Base-by-base conservation (phyloP, 768 basidiomycete species). In the Butyriboletus loyo region DNA sequence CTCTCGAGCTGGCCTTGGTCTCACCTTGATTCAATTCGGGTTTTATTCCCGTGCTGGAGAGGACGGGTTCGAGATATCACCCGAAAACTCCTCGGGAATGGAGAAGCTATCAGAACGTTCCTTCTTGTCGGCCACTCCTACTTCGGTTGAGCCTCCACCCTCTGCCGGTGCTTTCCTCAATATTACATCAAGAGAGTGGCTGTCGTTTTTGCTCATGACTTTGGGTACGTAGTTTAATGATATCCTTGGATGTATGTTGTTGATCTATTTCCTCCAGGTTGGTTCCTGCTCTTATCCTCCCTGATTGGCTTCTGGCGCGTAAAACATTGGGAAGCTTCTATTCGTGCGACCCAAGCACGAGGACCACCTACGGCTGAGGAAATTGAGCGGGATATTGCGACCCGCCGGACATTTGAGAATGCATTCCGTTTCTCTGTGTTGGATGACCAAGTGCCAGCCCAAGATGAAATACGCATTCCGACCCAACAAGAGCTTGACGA, bases 1-100 rank as follows among this genome's bases (percentile, higher is more conserved):
- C 45, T 92, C 92, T 15, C 87, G 92, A 39, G 93, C 92, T 0
- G 96, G 96, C 28, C 83, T 99, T n/a, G 96, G 96, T 17, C 78
- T 97, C 60, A 98, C 92, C 0, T 75, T 98, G 54, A 95, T 98
- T 57, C 96, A 98, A 64, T 92, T 86, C 60, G 96, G 95, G 1
- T 83, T 95, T 62, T 86, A 83, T 65, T 82, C 88, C 13, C 82
- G 82, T 46, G 55, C 68, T 13, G 67, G 66, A 35, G 61, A 59
- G 13, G 58, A 69, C 58, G 67, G 69, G 56, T 59, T 73, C 40
- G 62, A 59, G 45, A 48, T 56, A 34, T 50, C 46, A 53, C 62
- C 45, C 9, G 61, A 59, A n/a, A 60, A 51, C 28, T 15, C 50
- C 5, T 30, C 59, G 14, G 63, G 47, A 47, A 55, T 56, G 49